These are phyloP conservation scores for Aspergillus fumigatus DNA, from an alignment of 2,329 filamentous ascomycete species.

Conservation along the genomic window DNA sequence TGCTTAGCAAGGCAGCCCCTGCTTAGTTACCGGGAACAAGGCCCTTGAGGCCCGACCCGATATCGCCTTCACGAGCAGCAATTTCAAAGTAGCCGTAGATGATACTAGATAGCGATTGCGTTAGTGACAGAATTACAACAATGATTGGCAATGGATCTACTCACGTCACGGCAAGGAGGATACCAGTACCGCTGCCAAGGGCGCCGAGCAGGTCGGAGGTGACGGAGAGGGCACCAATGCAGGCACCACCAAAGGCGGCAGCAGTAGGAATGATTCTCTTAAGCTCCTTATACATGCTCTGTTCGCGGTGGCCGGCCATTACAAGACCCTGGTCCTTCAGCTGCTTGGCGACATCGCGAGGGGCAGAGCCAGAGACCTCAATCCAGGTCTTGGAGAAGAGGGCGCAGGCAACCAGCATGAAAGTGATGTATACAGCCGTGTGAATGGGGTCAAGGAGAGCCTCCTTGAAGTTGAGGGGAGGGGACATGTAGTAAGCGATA, in stretches of 20 bases:
- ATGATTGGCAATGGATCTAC: constrained; percentile 36
- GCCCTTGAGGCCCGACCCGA: constrained; percentile 66
- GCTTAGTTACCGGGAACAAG: constrained; percentile 52
- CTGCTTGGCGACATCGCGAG: constrained; percentile 97
- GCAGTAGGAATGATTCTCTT: constrained; percentile 99
- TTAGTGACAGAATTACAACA: background rate
- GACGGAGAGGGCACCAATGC: constrained; percentile 96
- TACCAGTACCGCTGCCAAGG: constrained; percentile 94
- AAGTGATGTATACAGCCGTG: constrained; percentile 89
- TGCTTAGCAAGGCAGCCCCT: constrained; percentile 28
- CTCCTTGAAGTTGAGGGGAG: constrained; percentile 94
- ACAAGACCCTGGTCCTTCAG: constrained; percentile 99
- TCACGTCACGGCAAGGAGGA: constrained; percentile 96
- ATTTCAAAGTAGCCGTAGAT: constrained; percentile 99
- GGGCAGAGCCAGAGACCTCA: constrained; percentile 95
- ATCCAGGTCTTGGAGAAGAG: constrained; percentile 99
- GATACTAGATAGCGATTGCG: constrained; percentile 59
- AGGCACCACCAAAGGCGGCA: constrained; percentile 96
- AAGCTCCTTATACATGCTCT: constrained; percentile 99
- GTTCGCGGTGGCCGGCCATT: constrained; percentile 98
- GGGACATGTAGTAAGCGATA: constrained; percentile 99
- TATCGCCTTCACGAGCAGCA: constrained; percentile 95
- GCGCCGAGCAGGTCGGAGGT: constrained; percentile 93
- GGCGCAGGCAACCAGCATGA: constrained; percentile 96
- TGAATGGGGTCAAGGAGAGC: constrained; percentile 95